phyloP scores from a whole-genome alignment of 2,329 filamentous ascomycete genomes.

The Fusarium mexicanum region DNA sequence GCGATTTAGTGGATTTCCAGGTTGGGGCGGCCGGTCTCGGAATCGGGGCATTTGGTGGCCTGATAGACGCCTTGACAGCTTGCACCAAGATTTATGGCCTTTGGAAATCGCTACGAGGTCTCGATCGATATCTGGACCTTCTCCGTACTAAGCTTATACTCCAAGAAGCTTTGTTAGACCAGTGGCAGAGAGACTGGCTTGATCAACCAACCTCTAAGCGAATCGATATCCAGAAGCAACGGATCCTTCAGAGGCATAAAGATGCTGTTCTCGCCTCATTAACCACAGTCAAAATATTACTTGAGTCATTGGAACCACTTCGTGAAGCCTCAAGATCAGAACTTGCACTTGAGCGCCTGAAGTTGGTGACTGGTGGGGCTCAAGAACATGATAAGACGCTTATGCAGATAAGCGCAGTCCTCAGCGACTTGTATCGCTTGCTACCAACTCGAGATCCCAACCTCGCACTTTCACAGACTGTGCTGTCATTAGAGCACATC shows the following conservation, averaged over 20 bases:
- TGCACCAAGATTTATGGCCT: background rate
- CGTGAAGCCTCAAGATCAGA: background rate
- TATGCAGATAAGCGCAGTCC: background rate
- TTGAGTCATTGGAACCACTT: background rate
- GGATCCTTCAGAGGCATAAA: background rate
- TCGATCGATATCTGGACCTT: background rate
- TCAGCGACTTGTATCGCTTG: background rate
- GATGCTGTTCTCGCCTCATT: background rate
- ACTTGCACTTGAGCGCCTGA: background rate
- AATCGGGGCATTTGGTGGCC: background rate
- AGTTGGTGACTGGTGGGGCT: background rate
- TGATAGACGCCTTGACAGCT: background rate
- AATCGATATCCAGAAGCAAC: background rate
- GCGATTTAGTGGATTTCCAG: background rate
- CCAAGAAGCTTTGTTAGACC: background rate
- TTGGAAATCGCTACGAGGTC: background rate
- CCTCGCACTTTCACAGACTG: background rate
- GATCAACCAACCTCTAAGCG: background rate
- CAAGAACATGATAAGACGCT: background rate
- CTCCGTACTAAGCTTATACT: background rate
- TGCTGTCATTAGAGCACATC: background rate
- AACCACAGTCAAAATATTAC: background rate
- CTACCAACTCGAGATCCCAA: constrained; percentile 1
- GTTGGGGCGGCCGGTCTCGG: background rate
- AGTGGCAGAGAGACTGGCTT: constrained; percentile 9